Percentiles rank a stretch among this genome's conserved stretches.
Evolutionary conservation across 306 rosid genomes (phyloP).

Genomic region (Spatholobus suberectus): DNA sequence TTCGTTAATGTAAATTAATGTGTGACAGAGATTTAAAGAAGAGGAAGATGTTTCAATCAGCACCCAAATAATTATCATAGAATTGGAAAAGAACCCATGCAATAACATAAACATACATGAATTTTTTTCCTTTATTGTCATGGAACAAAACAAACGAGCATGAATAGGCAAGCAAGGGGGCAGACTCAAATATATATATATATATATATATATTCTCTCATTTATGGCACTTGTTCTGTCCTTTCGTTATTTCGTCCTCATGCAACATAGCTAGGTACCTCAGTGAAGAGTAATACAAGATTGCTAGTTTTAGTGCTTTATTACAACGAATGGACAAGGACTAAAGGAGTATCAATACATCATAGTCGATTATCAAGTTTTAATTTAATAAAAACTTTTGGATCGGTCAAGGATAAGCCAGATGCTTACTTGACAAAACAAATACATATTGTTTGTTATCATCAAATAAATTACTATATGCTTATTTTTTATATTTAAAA

Average conservation of each 20-base stretch:
- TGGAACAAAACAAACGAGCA: background rate
- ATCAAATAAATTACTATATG: background rate
- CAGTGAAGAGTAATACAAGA: background rate
- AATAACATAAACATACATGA: background rate
- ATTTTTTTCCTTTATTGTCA: background rate
- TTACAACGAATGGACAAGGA: conserved; percentile 6
- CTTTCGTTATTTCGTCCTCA: background rate
- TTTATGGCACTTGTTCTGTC: conserved; percentile 14
- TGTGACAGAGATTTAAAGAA: conserved; percentile 6
- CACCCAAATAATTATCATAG: background rate
- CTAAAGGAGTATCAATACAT: background rate
- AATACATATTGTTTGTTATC: background rate
- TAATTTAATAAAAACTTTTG: background rate
- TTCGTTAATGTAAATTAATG: conserved; percentile 1
- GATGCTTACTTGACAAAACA: background rate
- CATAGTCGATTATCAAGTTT: background rate
- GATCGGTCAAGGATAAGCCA: background rate
- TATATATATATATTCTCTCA: background rate
- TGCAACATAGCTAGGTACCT: background rate
- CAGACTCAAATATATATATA: background rate
- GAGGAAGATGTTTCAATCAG: background rate
- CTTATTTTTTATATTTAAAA: background rate
- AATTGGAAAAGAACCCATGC: background rate
- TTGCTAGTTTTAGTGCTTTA: background rate
- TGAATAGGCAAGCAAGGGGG: background rate